Percentiles rank a stretch among this genome's conserved stretches.
Conservation (phyloP, 73 alveolate genomes). For the Paraurostyla sp. region DNA sequence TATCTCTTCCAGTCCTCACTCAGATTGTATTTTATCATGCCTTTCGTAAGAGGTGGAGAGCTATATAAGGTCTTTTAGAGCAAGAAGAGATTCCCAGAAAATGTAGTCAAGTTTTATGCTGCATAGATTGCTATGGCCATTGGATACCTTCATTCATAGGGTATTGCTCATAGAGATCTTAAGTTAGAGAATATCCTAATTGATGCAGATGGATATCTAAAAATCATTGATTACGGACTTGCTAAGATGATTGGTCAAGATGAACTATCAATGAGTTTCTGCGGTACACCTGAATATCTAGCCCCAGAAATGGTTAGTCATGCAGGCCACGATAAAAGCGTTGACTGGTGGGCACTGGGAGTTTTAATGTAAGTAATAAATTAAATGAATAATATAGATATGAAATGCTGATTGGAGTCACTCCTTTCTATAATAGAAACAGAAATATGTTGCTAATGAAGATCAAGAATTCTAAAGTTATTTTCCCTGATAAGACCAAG, state of each 20-base stretch:
- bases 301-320: slow-evolving; percentile 96
- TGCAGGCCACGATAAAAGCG: slow-evolving; percentile 91
- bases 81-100: slow-evolving; percentile 86
- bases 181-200: slow-evolving; percentile 96
- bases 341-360: slow-evolving; percentile 99
- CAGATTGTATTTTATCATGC: slow-evolving; percentile 92
- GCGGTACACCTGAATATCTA: slow-evolving; percentile 97
- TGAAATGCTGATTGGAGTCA: slow-evolving; percentile 95
- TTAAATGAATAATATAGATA: slow-evolving; percentile 48
- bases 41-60: slow-evolving; percentile 96
- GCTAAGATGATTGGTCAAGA: slow-evolving; percentile 86
- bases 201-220: slow-evolving; percentile 88
- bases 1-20: slow-evolving; percentile 90
- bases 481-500: slow-evolving; percentile 75
- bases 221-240: slow-evolving; percentile 95
- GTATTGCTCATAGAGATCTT: slow-evolving; percentile 93
- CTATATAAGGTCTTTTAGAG: slow-evolving; percentile 87
- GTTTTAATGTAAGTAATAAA: slow-evolving; percentile 55
- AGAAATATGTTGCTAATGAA: slow-evolving; percentile 80
- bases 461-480: slow-evolving; percentile 62
- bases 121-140: slow-evolving; percentile 93
- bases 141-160: slow-evolving; percentile 90
- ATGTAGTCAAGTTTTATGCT: slow-evolving; percentile 88
- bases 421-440: slow-evolving; percentile 96
- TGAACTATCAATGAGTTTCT: slow-evolving; percentile 86